phyloP scores from a whole-genome alignment of 164 flowering plant genomes.

The Berberis vulgaris region DNA sequence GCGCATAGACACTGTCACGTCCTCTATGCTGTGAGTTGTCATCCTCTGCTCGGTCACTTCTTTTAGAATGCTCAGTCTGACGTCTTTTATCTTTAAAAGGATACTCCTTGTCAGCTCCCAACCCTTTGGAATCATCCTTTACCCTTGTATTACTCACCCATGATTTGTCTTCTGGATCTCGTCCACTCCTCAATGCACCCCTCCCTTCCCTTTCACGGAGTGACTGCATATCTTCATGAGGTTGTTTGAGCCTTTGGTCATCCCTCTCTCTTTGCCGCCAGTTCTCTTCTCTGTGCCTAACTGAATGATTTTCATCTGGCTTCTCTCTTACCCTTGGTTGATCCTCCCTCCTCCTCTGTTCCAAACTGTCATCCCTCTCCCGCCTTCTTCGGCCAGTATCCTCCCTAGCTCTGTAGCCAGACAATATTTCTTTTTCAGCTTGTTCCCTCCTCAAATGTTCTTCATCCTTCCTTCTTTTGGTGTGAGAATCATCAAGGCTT shows the following conservation, averaged over 20 bases:
- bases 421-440: slow-evolving; percentile 46
- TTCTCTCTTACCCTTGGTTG: slow-evolving; percentile 47
- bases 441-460: slow-evolving; percentile 52
- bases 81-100: slow-evolving; percentile 47
- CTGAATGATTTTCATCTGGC: slow-evolving; percentile 47
- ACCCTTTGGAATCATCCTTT: slow-evolving; percentile 50
- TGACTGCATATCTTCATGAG: slow-evolving; percentile 44
- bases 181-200: slow-evolving; percentile 37
- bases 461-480: slow-evolving; percentile 72
- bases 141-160: slow-evolving; percentile 43
- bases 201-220: slow-evolving; percentile 62
- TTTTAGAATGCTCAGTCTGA: slow-evolving; percentile 47
- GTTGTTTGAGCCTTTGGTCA: slow-evolving; percentile 45
- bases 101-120: slow-evolving; percentile 49
- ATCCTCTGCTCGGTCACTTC: slow-evolving; percentile 54
- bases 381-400: slow-evolving; percentile 52
- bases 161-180: slow-evolving; percentile 53
- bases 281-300: slow-evolving; percentile 60
- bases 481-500: slow-evolving; percentile 41
- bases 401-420: slow-evolving; percentile 41
- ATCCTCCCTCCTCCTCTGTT: slow-evolving; percentile 61
- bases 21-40: slow-evolving; percentile 49
- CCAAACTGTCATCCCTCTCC: slow-evolving; percentile 67
- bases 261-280: slow-evolving; percentile 63
- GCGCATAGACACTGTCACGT: slow-evolving; percentile 54